phyloP scores from a whole-genome alignment of 2,329 filamentous ascomycete species.

The Colletotrichum sp. region DNA sequence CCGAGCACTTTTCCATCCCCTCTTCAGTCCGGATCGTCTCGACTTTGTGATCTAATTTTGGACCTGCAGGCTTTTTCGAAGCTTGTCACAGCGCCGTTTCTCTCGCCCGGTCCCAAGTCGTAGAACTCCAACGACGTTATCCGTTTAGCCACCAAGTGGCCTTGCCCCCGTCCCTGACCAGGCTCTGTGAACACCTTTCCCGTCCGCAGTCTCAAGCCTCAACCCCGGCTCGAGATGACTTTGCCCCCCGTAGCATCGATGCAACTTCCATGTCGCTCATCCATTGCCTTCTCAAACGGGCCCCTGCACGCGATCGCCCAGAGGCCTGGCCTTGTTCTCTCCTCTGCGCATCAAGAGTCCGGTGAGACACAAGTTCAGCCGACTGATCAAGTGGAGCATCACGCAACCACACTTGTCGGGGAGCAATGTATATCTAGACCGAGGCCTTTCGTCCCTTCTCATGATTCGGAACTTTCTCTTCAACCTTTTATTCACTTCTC shows the following conservation, averaged over 20 bases:
- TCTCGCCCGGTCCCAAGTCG: not conserved
- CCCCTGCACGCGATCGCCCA: not conserved
- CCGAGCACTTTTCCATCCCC: not conserved
- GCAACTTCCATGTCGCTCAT: not conserved
- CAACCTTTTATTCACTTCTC: not conserved
- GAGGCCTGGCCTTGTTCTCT: not conserved
- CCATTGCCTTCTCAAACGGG: not conserved
- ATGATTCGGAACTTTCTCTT: not conserved
- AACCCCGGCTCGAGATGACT: not conserved
- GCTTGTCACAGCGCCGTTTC: constrained; percentile 1
- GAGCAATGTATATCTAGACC: constrained; percentile 1
- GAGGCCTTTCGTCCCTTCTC: not conserved
- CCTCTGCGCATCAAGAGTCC: not conserved
- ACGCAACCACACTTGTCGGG: not conserved
- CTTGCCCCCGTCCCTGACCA: not conserved
- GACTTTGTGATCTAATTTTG: constrained; percentile 9
- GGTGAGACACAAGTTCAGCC: not conserved
- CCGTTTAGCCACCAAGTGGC: not conserved
- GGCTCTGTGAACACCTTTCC: not conserved
- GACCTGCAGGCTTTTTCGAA: not conserved
- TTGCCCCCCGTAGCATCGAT: not conserved
- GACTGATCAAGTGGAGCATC: not conserved
- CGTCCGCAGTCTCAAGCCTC: not conserved
- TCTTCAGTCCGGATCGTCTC: constrained; percentile 4
- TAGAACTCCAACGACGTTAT: not conserved